Evolutionary conservation across 2,329 filamentous ascomycete genomes (phyloP), one percentile per base, ranked within the genome.

Genomic region (Colletotrichum lini): DNA sequence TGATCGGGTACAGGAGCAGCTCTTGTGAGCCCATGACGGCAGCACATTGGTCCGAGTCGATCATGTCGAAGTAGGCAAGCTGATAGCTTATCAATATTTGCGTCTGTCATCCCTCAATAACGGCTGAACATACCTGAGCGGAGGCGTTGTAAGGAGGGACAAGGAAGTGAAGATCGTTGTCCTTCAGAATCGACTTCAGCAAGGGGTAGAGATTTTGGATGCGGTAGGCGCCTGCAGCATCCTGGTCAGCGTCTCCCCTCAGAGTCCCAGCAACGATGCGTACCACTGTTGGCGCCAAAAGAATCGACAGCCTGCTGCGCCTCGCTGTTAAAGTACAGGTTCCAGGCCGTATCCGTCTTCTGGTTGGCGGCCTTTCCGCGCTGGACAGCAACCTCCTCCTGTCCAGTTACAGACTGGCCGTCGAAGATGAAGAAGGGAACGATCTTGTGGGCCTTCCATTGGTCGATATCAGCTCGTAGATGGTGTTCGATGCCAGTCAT

Each of bases 391-490:
- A 91, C 86, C 57, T 93, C 90, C 77, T 95, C 92, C 77, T 93
- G 92, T 68, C 93, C 93, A 49, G 91, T 91, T 72, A 95, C 88
- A 49, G 94, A 90, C 77, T 98, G 89, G 45, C 96, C 96, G 80
- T 96, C 94, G 82, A 99, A 99, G 62, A 99, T 88, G 80, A 99
- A 98, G 73, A 97, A 85, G 2, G 94, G 94, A n/a, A 86, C 90
- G 63, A 97, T 92, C 23, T 89, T 89, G 76, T 91, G 84, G 56
- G 88, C 87, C 72, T 90, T 89, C 86, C 96, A 94, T 70, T 86
- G 85, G 72, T 93, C 88, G 40, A 99, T 85, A 76, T 97, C 94
- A 61, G 89, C 87, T 79, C 94, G 90, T 73, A 99, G 92, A 77
- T 93, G 92, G 74, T 85, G 86, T 81, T 90, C 90, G 78, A 98